phyloP scores from a whole-genome alignment of 2,329 filamentous ascomycete species.

The Aspergillus pseudoviridinutans region DNA sequence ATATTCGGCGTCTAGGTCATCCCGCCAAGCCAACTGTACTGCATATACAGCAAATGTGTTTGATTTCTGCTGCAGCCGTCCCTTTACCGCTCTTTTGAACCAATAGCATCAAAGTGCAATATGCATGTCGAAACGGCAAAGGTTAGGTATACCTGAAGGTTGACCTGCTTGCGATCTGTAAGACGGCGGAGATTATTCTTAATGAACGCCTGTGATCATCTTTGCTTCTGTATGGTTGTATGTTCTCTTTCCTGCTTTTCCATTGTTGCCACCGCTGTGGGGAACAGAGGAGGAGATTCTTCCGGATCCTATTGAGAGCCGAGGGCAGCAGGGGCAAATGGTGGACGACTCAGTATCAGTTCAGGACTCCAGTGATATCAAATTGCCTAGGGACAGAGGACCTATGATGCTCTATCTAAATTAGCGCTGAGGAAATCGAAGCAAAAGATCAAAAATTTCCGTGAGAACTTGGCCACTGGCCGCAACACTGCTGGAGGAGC shows the following conservation, averaged over 20 bases:
- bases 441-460: neutral
- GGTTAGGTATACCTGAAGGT: neutral
- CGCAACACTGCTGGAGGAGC: neutral
- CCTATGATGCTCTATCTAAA: neutral
- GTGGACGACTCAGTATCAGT: neutral
- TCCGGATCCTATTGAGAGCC: neutral
- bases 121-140: slow-evolving; percentile 3
- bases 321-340: neutral
- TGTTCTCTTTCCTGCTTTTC: neutral
- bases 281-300: neutral
- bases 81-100: slow-evolving; percentile 9
- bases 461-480: neutral
- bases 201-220: neutral
- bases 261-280: neutral
- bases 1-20: neutral
- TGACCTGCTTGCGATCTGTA: neutral
- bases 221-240: too few species aligned
- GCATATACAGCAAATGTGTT: neutral
- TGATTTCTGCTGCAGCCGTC: slow-evolving; percentile 8
- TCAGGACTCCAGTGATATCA: neutral
- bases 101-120: slow-evolving; percentile 4
- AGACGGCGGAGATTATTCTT: neutral
- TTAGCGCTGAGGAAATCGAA: neutral
- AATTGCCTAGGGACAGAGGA: neutral
- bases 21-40: neutral